Conservation (phyloP, 306 rosid species). For the Vigna reflexopilosa region DNA sequence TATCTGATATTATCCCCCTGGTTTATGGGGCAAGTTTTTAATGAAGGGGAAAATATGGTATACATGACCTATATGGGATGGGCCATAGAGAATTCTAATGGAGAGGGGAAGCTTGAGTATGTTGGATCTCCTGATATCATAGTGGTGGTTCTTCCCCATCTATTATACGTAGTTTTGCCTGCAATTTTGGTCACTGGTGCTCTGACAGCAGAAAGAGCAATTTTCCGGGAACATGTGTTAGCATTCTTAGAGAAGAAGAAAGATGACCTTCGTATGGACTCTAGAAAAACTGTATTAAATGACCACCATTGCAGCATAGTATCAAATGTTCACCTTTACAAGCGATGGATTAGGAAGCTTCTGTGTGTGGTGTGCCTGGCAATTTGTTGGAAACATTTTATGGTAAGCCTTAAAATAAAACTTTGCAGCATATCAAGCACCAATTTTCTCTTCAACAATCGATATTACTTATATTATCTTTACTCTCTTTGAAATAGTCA, state of each 20-base stretch:
- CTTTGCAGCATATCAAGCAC: background rate
- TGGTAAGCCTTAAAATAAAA: conserved; percentile 61
- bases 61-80: conserved; percentile 96
- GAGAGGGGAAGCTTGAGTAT: conserved; percentile 59
- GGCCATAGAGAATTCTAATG: conserved; percentile 62
- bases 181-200: conserved; percentile 60
- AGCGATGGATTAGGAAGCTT: conserved; percentile 67
- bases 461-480: no score
- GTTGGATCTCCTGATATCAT: conserved; percentile 85
- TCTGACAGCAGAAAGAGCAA: conserved; percentile 70
- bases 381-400: conserved; percentile 80
- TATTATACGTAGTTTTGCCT: conserved; percentile 76
- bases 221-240: conserved; percentile 58
- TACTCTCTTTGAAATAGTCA: no score
- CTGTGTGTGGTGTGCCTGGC: conserved; percentile 67
- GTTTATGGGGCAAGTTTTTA: conserved; percentile 77
- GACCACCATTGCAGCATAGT: conserved; percentile 40
- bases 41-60: conserved; percentile 61
- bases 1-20: conserved; percentile 81
- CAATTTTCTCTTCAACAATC: no score
- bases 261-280: conserved; percentile 64
- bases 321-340: conserved; percentile 47
- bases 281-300: conserved; percentile 39
- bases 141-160: conserved; percentile 91
- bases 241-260: conserved; percentile 72